Conservation (phyloP, 2,329 filamentous ascomycete genomes). For the Phialophora tarda region DNA sequence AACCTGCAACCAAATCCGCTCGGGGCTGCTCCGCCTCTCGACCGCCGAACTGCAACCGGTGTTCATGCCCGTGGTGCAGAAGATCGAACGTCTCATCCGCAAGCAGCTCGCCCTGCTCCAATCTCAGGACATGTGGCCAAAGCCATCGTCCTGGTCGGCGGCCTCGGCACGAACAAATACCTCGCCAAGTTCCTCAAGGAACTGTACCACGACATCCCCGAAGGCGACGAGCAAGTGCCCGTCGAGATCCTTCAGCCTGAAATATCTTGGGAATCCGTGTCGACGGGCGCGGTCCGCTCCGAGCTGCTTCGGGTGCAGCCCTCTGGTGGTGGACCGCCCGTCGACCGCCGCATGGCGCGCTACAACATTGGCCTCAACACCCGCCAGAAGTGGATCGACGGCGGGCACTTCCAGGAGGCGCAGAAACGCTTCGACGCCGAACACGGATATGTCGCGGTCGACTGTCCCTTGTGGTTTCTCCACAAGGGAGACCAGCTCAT, state of each 20-base stretch:
- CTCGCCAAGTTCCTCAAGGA: neutral
- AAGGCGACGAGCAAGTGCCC: conserved; percentile 1
- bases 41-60: neutral
- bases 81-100: neutral
- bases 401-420: neutral
- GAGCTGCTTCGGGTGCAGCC: conserved; percentile 1
- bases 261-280: neutral
- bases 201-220: neutral
- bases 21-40: neutral
- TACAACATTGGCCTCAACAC: conserved; percentile 1
- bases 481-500: neutral
- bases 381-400: neutral
- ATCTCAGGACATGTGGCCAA: neutral
- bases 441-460: neutral
- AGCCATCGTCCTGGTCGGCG: neutral
- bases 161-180: neutral
- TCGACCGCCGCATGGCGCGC: conserved; percentile 1
- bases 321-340: neutral
- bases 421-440: conserved; percentile 1
- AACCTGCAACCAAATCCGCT: neutral
- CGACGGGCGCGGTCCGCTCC: neutral
- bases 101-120: neutral
- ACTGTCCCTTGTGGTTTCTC: neutral
- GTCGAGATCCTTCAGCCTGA: neutral
- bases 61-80: neutral